Base-by-base conservation (phyloP, 148 eudicot species). In the Fagopyrum tataricum region DNA sequence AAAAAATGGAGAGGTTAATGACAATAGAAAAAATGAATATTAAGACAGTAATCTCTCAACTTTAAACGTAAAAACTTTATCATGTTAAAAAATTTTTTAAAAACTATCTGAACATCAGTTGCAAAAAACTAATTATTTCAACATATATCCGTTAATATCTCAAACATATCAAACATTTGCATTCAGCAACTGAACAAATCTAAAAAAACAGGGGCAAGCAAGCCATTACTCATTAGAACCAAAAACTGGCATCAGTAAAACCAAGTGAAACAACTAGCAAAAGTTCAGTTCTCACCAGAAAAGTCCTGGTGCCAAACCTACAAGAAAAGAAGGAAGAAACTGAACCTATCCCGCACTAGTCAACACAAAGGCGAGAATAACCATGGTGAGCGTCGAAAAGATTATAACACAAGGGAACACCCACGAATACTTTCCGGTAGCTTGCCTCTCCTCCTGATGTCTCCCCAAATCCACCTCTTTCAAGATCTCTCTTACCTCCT, bases 401-500 rank as follows among this genome's bases (percentile, higher is more conserved):
- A 88, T 85, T 56, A 90, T 96, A 8, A 78, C 88, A 55, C 85
- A 81, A 40, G 97, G 85, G 79, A 92, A 92, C 76, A 90, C 67
- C 88, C 91, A 90, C 88, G 81, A 84, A 39, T 81, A 73, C 80
- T 77, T 83, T 42, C 83, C 78, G 47, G 76, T 82, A 21, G 70
- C 64, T 9, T 74, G 78, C 31, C 61, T 79, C 71, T 82, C 87
- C 15, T 70, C 87, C 15, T 70, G 83, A 18, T 73, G 83, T 73
- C 67, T 79, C 44, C 80, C 83, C 75, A 74, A 12, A 73, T 90
- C 94, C 11, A 89, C 91, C 78, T 90, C 92, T 62, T 82, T 72
- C 74, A 96, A 81, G 44, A 96, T 90, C 78, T 86, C 86, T 67
- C 88, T 80, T n/a, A 96, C 96, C 76, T 77, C 82, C 13, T 92